Evolutionary conservation across 768 basidiomycete genomes (phyloP), one percentile per base, ranked within the genome.

Genomic region (Tephrocybe sp.): DNA sequence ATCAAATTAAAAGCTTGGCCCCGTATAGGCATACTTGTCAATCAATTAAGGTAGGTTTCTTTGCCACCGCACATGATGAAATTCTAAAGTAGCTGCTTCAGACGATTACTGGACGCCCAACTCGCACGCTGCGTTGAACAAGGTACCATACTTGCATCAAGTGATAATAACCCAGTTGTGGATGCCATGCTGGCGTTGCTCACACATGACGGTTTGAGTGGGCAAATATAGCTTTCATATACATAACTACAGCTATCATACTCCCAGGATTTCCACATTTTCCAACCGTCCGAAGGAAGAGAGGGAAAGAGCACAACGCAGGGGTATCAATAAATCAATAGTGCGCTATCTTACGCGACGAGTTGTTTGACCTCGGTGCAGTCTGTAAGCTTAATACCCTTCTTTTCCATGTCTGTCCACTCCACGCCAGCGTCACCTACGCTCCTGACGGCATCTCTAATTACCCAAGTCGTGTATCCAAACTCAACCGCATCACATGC

Each of bases 11-110:
- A 77, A 49, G 89, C 92, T 0, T 90, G 86, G 82, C 89, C 94
- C n/a, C 79, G 92, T 8, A 95, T 96, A 43, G 93, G 92, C 1
- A 83, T 93, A 10, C 76, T 97, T 23, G 87, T 92, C 36, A 93
- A 93, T 61, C 90, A 93, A 57, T 69, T 94, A 10, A 76, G 90
- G 90, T 89, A 62, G 54, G 74, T 65, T 19, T 33, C 13, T 41
- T 39, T 22, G n/a, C 19, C 19, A n/a, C 16, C 8, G n/a, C 6
- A 50, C 35, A 23, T 20, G 19, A 22, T 11, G 44, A 31, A n/a
- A 20, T 39, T 30, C 10, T 45, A 31, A 49, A 39, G 13, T 11
- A 16, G 6, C 41, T 5, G 14, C 31, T 43, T 49, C 3, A 87
- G 91, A 44, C 78, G 82, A 46, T 68, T 93, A 13, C 70, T 94